A percentile compares a stretch with the other conserved stretches of the same genome.
Conservation (phyloP, 2,329 filamentous ascomycete species). For the Arthrinium puccinioides region DNA sequence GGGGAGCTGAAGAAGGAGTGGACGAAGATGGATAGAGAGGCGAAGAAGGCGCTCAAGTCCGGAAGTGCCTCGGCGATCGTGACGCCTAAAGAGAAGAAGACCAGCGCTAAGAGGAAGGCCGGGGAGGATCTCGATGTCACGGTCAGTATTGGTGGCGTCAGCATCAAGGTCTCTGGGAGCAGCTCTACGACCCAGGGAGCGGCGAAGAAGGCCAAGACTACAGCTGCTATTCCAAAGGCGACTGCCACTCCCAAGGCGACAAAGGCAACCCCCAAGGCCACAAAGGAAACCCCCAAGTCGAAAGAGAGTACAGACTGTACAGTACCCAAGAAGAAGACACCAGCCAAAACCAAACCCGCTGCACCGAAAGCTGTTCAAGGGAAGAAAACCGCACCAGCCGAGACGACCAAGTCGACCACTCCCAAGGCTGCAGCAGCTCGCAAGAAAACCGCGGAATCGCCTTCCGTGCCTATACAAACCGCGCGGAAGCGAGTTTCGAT, state of each 20-base stretch:
- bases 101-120: slow-evolving; percentile 24
- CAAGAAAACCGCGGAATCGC: too few relatives aligned
- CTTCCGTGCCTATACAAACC: too few relatives aligned
- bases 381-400: neutral
- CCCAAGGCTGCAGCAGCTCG: neutral
- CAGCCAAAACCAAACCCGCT: slow-evolving; percentile 2
- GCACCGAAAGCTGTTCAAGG: neutral
- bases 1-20: slow-evolving; percentile 50
- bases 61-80: neutral
- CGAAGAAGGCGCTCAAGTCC: slow-evolving; percentile 30
- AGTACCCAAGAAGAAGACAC: slow-evolving; percentile 4
- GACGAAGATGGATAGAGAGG: slow-evolving; percentile 39
- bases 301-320: slow-evolving; percentile 4
- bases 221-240: neutral
- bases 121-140: slow-evolving; percentile 16
- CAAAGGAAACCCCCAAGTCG: slow-evolving; percentile 4
- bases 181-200: slow-evolving; percentile 8
- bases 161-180: slow-evolving; percentile 17
- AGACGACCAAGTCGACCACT: neutral
- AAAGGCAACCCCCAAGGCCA: slow-evolving; percentile 5
- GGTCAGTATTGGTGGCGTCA: slow-evolving; percentile 17
- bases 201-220: slow-evolving; percentile 19
- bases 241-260: slow-evolving; percentile 6
- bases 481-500: too few relatives aligned
- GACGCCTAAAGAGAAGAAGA: neutral